phyloP scores from a whole-genome alignment of 1,284 basidiomycete species.

The Boletus austroedulis region DNA sequence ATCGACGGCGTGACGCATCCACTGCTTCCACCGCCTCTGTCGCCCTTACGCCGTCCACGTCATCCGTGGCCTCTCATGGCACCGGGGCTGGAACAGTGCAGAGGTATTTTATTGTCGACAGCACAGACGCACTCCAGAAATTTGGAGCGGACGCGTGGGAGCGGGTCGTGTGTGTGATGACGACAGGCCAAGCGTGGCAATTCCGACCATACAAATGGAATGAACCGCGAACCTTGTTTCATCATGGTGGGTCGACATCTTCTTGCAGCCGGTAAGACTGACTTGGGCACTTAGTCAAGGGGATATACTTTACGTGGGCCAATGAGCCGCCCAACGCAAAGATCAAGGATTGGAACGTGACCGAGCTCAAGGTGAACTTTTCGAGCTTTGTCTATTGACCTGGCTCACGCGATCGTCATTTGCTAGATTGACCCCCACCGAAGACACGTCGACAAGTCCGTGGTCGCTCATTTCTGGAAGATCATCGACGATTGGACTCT shows the following conservation, averaged over 20 bases:
- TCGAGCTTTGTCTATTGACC: neutral
- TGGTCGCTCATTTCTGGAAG: constrained; percentile 61
- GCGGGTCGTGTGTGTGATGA: constrained; percentile 94
- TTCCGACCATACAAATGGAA: constrained; percentile 96
- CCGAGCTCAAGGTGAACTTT: constrained; percentile 73
- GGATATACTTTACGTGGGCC: constrained; percentile 89
- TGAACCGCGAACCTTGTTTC: constrained; percentile 88
- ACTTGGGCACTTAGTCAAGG: constrained; percentile 65
- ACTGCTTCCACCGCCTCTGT: constrained; percentile 37
- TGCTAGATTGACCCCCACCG: constrained; percentile 81
- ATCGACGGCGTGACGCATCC: constrained; percentile 70
- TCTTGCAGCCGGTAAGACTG: neutral
- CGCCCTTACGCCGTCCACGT: neutral
- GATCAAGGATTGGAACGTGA: constrained; percentile 96
- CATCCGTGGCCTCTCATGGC: constrained; percentile 9
- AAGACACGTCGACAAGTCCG: constrained; percentile 93
- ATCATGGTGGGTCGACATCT: constrained; percentile 62
- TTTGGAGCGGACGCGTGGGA: constrained; percentile 93
- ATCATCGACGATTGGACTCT: constrained; percentile 73
- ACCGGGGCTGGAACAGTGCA: constrained; percentile 23
- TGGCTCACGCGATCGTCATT: neutral
- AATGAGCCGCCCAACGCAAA: constrained; percentile 87
- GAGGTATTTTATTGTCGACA: constrained; percentile 86
- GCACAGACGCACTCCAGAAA: constrained; percentile 87
- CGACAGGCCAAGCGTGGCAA: constrained; percentile 95